Base-by-base conservation (phyloP, 1,284 basidiomycete species). In the Pholiota adiposa region DNA sequence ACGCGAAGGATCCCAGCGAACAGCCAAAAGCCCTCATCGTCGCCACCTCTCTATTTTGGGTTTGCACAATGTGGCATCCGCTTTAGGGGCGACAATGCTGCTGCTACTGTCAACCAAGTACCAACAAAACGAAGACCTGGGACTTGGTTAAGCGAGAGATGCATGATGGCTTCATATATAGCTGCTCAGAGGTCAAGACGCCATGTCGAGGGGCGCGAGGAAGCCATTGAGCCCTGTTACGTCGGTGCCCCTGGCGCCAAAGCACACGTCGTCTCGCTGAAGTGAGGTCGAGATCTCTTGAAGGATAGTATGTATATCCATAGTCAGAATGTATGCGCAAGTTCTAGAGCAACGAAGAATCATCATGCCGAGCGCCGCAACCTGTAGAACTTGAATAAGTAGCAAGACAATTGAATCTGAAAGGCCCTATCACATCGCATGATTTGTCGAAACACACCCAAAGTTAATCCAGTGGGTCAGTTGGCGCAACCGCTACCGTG, bases 1-100 rank as follows among this genome's bases (percentile, higher is more conserved):
- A 61, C 59, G 61, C 44, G 51, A 9, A 50, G 23, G 44, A 55
- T 31, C 57, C 46, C 58, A 71, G 65, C 74, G 72, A 76, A 76
- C 72, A 67, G 74, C 73, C 63, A 75, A 76, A 75, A 75, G 68
- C 69, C 71, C 73, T 74, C 75, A 76, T 58, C 49, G 19, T 43
- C 36, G 27, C 33, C 33, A 11, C 25, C 7, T 43, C 50, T 8
- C 46, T 33, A 33, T 58, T 67, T 46, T 61, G 61, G 27, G 57
- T 44, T 50, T 23, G 51, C 7, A n/a, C 38, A 21, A 16, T 40
- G 44, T 46, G 44, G 44, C 3, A 16, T 55, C 54, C 34, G 29
- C 44, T 48, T 48, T 55, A 31, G 54, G 54, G 31, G 41, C 29
- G 43, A 55, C 21, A 25, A 25, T 12, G 23, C n/a, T 46, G 40